Base-by-base conservation (phyloP, 1,139 yeast species). In the Suhomyces guaymorum region DNA sequence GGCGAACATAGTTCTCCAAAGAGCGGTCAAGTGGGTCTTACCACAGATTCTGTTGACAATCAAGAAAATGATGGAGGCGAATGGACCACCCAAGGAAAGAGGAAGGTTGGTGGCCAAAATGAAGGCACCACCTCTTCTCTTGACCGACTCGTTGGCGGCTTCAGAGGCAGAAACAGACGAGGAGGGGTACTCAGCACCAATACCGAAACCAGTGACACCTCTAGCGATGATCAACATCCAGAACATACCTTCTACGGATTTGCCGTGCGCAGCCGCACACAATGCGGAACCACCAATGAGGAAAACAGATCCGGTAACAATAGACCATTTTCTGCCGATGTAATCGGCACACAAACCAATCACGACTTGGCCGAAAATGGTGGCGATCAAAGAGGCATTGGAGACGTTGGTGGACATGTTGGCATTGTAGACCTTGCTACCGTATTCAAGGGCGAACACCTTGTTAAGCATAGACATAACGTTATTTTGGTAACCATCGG, bases 111-210 rank as follows among this genome's bases (percentile, higher is more conserved):
- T 83, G 14, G 79, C 82, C 55, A 83, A 48, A 28, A 77, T 71
- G 49, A 83, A 81, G 4, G 75, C 70, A 21, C 80, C 73, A 32
- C 90, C 89, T 55, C 90, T 70, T 49, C 72, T 70, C 49, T 69
- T 77, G 30, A 73, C 68, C 2, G 79, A 67, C 43, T 76, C 80
- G 52, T 82, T 81, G 2, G 89, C 85, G 23, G 88, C 84, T 55
- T 82, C 90, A 26, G 80, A 75, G 1, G 88, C 87, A 19, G 84
- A 68, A 2, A 82, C 73, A 0, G 86, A 77, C 20, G 83, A 77
- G 2, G 85, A 79, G 3, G 86, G 85, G 54, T 82, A 81, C 54
- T 84, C 92, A 15, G 88, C 88, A 39, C 90, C 90, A 42, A 82
- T 75, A 39, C 90, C 90, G 43, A 80, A 75, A 33, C 90, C 90